Percentiles rank a stretch among this genome's conserved stretches.
These are phyloP conservation scores for Pseudocercospora vitis DNA, from an alignment of 2,329 filamentous ascomycete genomes.

Conservation along the genomic window DNA sequence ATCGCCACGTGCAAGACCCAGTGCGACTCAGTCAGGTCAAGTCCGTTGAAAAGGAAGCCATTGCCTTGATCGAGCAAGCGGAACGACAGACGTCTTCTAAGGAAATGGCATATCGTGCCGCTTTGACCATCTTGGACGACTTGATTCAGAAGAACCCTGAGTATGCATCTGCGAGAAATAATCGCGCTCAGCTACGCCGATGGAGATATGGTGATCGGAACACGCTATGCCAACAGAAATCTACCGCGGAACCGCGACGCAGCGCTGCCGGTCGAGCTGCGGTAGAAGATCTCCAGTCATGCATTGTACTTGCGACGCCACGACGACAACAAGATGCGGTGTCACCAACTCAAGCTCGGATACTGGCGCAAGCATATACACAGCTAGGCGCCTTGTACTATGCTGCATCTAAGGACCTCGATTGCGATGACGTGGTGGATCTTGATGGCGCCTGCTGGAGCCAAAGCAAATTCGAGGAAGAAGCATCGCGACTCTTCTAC, in stretches of 20 bases:
- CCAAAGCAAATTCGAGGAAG: constrained; percentile 49
- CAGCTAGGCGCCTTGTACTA: constrained; percentile 51
- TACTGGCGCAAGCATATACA: constrained; percentile 68
- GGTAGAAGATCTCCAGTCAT: constrained; percentile 42
- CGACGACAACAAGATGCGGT: constrained; percentile 52
- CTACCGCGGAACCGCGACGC: constrained; percentile 5
- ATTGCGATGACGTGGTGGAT: constrained; percentile 20
- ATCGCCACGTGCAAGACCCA: constrained; percentile 26
- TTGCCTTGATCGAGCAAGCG: constrained; percentile 30
- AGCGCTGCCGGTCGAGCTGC: constrained; percentile 16
- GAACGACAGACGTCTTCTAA: constrained; percentile 21
- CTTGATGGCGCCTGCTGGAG: constrained; percentile 37
- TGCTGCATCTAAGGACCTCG: constrained; percentile 29
- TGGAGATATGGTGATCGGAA: constrained; percentile 55
- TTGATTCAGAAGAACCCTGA: constrained; percentile 60
- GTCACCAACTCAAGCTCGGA: constrained; percentile 64
- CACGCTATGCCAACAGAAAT: constrained; percentile 20
- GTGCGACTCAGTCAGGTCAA: constrained; percentile 24
- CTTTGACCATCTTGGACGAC: constrained; percentile 48
- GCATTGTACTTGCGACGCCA: constrained; percentile 61
- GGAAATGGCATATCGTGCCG: constrained; percentile 25
- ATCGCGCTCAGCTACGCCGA: constrained; percentile 63
- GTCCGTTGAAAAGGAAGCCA: constrained; percentile 29
- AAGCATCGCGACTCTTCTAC: constrained; percentile 57
- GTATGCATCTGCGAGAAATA: constrained; percentile 74